phyloP scores from a whole-genome alignment of 2,329 filamentous ascomycete genomes.

The Fusarium caatingaense region DNA sequence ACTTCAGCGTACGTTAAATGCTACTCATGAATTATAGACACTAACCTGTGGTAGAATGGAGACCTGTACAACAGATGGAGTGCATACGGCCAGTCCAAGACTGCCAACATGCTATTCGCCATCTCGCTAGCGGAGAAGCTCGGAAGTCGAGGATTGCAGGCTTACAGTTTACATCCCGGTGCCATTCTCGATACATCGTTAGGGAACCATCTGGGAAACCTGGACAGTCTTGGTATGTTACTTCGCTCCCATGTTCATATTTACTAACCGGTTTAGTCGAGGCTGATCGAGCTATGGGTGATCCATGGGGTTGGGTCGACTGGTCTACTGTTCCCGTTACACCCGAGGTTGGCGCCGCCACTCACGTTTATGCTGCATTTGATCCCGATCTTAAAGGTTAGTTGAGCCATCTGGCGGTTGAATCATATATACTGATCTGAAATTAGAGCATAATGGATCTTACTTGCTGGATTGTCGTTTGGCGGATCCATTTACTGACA shows the following conservation, averaged over 20 bases:
- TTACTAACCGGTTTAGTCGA: neutral
- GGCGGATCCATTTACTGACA: constrained; percentile 15
- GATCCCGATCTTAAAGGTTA: constrained; percentile 13
- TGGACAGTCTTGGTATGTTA: constrained; percentile 1
- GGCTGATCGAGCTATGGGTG: constrained; percentile 10
- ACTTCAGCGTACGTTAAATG: neutral
- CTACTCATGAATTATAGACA: rapidly evolving
- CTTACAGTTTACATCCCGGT: constrained; percentile 26
- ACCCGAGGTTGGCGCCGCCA: constrained; percentile 20
- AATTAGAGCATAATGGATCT: constrained; percentile 19
- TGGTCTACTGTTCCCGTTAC: constrained; percentile 11
- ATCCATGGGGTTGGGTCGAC: constrained; percentile 18
- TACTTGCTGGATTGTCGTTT: constrained; percentile 22
- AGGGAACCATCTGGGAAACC: neutral
- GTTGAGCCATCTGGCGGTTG: rapidly evolving
- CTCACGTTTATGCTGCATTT: constrained; percentile 31
- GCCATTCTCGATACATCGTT: neutral
- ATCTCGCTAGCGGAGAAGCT: constrained; percentile 34
- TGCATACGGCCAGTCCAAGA: constrained; percentile 26
- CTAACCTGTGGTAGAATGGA: neutral
- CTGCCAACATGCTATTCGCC: constrained; percentile 24
- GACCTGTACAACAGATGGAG: constrained; percentile 15
- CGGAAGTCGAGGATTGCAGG: constrained; percentile 6
- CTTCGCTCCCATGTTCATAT: rapidly evolving
- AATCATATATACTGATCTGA: neutral